Base-by-base conservation (phyloP, 306 rosid species). In the Canavalia gladiata region DNA sequence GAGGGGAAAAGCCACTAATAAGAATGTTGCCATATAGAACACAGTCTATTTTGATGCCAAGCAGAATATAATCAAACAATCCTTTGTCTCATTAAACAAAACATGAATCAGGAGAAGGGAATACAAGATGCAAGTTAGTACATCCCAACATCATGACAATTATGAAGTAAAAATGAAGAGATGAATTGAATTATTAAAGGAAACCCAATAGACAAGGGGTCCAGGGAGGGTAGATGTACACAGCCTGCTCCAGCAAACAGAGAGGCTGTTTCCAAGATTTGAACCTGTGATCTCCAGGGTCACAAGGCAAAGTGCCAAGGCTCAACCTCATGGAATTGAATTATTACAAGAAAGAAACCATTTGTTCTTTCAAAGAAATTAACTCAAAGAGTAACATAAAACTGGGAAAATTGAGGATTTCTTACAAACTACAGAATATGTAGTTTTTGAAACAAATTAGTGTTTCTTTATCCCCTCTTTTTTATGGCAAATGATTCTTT, bases 81-180 rank as follows among this genome's bases (percentile, higher is more conserved):
- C 54, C 47, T 59, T 34, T 57, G 52, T 41, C 65, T 75, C 73
- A 75, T 68, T 37, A 75, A 67, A 75, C 56, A 59, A 35, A 33
- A 51, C 60, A 39, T 51, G 67, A 59, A 59, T 59, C 30, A 28
- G 52, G 7, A 76, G 45, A 50, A 45, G 68, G 37, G 70, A 31
- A 49, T 64, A 54, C 12, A 85, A 72, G 49, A 77, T 50, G 77
- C 54, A 54, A 45, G 64, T 50, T 28, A 60, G 35, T 46, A 63
- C 81, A 77, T 76, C 63, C 50, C 43, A 33, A 60, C 75, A 75
- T 68, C 37, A 25, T 29, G 54, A 47, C 41, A 80, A 80, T 29
- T 51, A 18, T 60, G 56, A 84, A 60, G 30, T 52, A 30, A 65
- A 45, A 55, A 41, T n/a, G 45, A 67, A 42, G 9, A 67, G 49